These are phyloP conservation scores for Calophaca sinica DNA, from an alignment of 306 rosid species.

Conservation along the genomic window DNA sequence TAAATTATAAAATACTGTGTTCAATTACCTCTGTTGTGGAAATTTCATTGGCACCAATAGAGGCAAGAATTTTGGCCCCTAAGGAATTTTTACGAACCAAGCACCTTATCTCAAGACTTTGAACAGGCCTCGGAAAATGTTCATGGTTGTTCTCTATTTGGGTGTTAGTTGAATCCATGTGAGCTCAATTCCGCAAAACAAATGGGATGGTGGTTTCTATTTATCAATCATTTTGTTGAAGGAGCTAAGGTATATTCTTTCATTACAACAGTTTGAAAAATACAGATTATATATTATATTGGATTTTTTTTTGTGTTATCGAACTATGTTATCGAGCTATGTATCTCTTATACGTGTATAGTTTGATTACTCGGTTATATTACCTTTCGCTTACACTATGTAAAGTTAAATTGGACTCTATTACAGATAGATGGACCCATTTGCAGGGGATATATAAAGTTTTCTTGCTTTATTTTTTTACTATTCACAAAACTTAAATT, in stretches of 20 bases:
- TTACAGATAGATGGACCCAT: no score
- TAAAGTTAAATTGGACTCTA: no score
- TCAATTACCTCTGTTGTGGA: conserved; percentile 49
- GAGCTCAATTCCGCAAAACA: not conserved
- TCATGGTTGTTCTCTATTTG: conserved; percentile 18
- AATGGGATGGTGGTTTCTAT: conserved; percentile 3
- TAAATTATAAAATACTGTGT: not conserved
- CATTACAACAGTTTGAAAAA: not conserved
- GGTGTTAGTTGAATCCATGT: conserved; percentile 17
- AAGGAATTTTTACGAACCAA: not conserved
- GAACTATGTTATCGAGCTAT: no score
- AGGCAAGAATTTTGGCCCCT: conserved; percentile 16
- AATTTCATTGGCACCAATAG: conserved; percentile 61
- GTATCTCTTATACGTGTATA: no score
- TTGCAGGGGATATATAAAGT: no score
- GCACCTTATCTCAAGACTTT: not conserved
- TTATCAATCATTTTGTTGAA: not conserved
- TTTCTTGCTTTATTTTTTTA: no score
- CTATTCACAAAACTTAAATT: no score
- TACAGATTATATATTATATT: not conserved
- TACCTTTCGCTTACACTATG: no score
- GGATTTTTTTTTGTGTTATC: no score
- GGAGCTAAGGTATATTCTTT: not conserved
- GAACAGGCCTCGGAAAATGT: conserved; percentile 12
- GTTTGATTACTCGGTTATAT: no score